Evolutionary conservation across 2,329 filamentous ascomycete species (phyloP).

Genomic region (Keithomyces neogunnii): DNA sequence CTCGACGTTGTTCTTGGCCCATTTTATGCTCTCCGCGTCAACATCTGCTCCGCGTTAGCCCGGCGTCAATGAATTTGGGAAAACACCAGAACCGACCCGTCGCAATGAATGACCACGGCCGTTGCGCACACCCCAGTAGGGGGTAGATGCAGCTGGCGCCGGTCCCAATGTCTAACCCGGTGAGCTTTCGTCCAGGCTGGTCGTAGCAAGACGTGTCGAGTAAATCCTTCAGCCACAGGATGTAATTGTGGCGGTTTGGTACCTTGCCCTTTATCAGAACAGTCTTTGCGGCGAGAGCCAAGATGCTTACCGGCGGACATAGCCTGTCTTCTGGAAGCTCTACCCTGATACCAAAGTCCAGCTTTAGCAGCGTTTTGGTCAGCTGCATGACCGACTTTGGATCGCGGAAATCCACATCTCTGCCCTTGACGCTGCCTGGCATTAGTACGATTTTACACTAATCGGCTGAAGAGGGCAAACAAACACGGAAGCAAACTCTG

Average conservation of each 20-base stretch:
- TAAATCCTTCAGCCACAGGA: slow-evolving; percentile 78
- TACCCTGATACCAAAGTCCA: slow-evolving; percentile 66
- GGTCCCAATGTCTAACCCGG: slow-evolving; percentile 79
- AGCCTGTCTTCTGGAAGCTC: slow-evolving; percentile 69
- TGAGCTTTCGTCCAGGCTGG: slow-evolving; percentile 37
- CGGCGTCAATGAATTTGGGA: neutral
- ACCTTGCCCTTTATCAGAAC: slow-evolving; percentile 27
- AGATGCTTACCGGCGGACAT: slow-evolving; percentile 55
- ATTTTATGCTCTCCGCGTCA: slow-evolving; percentile 59
- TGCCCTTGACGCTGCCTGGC: slow-evolving; percentile 17
- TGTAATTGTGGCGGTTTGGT: slow-evolving; percentile 72
- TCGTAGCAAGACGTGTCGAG: slow-evolving; percentile 61
- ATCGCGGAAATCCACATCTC: slow-evolving; percentile 71
- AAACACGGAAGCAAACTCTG: slow-evolving; percentile 33
- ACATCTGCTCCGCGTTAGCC: slow-evolving; percentile 45
- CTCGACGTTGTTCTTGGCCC: slow-evolving; percentile 58
- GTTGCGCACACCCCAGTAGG: slow-evolving; percentile 63
- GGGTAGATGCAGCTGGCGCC: slow-evolving; percentile 91
- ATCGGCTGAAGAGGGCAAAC: slow-evolving; percentile 3
- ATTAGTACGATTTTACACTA: neutral
- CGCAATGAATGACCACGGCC: slow-evolving; percentile 66
- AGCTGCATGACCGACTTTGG: slow-evolving; percentile 70
- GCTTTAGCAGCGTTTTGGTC: slow-evolving; percentile 67
- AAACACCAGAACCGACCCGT: slow-evolving; percentile 33
- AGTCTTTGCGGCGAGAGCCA: neutral